phyloP scores from a whole-genome alignment of 192 early-diverging fungal genomes.

The Coemansia sp. region DNA sequence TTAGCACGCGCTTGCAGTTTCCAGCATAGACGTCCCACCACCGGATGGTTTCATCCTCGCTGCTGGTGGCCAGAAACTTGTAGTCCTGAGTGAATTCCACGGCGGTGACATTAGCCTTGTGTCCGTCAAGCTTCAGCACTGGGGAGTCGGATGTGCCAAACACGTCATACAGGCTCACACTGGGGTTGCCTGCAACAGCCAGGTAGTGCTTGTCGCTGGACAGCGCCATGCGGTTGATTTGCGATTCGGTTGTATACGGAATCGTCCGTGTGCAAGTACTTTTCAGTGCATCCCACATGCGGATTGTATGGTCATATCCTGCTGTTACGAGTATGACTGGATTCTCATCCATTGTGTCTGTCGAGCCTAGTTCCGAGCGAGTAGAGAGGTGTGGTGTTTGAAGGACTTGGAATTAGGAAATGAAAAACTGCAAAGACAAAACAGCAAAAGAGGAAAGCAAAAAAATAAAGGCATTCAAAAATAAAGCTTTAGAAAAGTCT shows the following conservation, averaged over 20 bases:
- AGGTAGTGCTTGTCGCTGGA: slow-evolving; percentile 54
- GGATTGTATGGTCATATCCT: slow-evolving; percentile 56
- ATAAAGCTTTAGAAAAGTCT: too few species aligned
- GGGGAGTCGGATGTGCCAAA: slow-evolving; percentile 47
- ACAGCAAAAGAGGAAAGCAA: too few species aligned
- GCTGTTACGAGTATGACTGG: slow-evolving; percentile 52
- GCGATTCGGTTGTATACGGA: slow-evolving; percentile 50
- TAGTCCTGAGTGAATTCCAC: slow-evolving; percentile 53
- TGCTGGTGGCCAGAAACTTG: slow-evolving; percentile 52
- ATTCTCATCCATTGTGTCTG: slow-evolving; percentile 36
- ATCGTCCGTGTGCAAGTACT: slow-evolving; percentile 54
- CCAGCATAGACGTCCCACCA: slow-evolving; percentile 56
- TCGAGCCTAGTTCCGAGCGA: neutral
- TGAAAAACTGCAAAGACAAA: too few species aligned
- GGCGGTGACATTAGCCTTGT: slow-evolving; percentile 53
- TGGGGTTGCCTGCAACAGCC: slow-evolving; percentile 53
- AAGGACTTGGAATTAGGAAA: too few species aligned
- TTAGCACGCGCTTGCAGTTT: slow-evolving; percentile 35
- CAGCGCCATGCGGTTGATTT: slow-evolving; percentile 56
- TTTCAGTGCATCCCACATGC: slow-evolving; percentile 58
- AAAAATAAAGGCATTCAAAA: too few species aligned
- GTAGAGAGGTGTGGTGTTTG: slow-evolving; percentile 12
- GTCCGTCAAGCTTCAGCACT: slow-evolving; percentile 48
- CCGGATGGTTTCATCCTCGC: slow-evolving; percentile 52
- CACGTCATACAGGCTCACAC: slow-evolving; percentile 52